These are phyloP conservation scores for Lachnellula occidentalis DNA, from an alignment of 2,329 filamentous ascomycete species.

Conservation along the genomic window DNA sequence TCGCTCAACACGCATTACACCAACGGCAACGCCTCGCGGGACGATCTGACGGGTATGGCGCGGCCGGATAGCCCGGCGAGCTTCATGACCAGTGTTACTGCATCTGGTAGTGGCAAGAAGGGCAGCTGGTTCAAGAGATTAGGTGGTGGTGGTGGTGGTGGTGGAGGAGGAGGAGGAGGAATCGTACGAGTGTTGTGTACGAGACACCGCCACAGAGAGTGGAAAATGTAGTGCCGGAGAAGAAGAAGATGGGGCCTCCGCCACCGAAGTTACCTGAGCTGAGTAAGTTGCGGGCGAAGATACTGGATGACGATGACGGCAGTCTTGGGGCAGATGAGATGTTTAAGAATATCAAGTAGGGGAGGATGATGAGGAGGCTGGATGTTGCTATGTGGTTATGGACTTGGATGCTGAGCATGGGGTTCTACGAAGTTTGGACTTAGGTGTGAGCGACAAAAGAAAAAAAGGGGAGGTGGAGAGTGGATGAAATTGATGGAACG, in stretches of 20 bases:
- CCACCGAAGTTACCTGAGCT: constrained; percentile 31
- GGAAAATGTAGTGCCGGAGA: constrained; percentile 11
- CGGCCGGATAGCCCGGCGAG: constrained; percentile 28
- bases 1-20: constrained; percentile 31
- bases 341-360: constrained; percentile 33
- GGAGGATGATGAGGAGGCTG: constrained; percentile 3
- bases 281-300: constrained; percentile 29
- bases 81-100: constrained; percentile 19
- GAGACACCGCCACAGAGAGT: constrained; percentile 14
- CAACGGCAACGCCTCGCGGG: constrained; percentile 24
- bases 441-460: not conserved
- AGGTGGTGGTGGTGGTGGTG: too few relatives aligned
- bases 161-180: not conserved
- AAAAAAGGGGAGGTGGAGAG: constrained; percentile 5
- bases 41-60: constrained; percentile 22
- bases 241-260: constrained; percentile 23
- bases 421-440: constrained; percentile 15
- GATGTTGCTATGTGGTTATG: constrained; percentile 19
- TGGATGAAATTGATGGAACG: constrained; percentile 1
- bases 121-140: constrained; percentile 30
- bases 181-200: constrained; percentile 24
- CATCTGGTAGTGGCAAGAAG: constrained; percentile 24
- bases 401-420: constrained; percentile 18
- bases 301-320: constrained; percentile 26
- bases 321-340: constrained; percentile 30